phyloP scores from a whole-genome alignment of 495 filamentous ascomycete species.

The Hypoxylon crocopeplum region DNA sequence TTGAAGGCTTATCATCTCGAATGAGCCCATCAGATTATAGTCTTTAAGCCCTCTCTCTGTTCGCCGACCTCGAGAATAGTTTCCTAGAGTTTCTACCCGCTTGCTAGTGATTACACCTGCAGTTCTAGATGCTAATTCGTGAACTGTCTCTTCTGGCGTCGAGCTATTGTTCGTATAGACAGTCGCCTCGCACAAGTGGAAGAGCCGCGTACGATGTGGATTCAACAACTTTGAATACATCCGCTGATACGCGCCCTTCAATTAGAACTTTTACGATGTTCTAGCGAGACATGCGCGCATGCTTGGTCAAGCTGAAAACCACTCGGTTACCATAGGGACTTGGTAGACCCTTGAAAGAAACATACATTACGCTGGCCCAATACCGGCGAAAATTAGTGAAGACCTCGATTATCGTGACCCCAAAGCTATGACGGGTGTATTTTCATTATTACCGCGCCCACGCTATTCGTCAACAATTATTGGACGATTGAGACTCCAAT shows the following conservation, averaged over 20 bases:
- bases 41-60: background rate
- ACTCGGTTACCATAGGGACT: background rate
- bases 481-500: background rate
- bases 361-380: too few relatives aligned
- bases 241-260: too few relatives aligned
- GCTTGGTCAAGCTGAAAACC: too few relatives aligned
- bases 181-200: background rate
- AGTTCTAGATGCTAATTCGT: constrained; percentile 16
- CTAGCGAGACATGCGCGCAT: too few relatives aligned
- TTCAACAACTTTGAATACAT: too few relatives aligned
- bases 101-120: constrained; percentile 15
- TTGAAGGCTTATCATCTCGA: too few relatives aligned
- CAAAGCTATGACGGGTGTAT: background rate
- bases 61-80: constrained; percentile 23
- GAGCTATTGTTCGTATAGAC: constrained; percentile 3
- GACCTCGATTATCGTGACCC: background rate
- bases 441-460: background rate
- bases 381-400: too few relatives aligned
- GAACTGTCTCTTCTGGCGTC: background rate
- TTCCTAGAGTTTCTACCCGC: constrained; percentile 3
- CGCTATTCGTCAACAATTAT: background rate
- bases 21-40: background rate
- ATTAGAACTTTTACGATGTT: too few relatives aligned
- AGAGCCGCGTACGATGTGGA: background rate
- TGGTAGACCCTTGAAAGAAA: background rate